Conservation (phyloP, 768 basidiomycete genomes). For the Lentinus brumalis region DNA sequence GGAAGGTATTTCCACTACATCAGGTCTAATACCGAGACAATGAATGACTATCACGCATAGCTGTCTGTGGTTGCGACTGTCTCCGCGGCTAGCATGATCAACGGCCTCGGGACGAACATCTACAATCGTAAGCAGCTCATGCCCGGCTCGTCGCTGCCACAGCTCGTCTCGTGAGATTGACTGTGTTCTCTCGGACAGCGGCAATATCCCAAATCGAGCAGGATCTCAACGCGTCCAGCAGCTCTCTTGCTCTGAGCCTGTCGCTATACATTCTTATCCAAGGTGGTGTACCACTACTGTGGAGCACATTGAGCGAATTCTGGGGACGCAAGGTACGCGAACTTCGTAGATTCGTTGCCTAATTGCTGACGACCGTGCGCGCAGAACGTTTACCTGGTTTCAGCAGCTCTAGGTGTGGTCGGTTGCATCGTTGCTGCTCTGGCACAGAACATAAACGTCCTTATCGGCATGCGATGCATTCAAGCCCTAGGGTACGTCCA, state of each 20-base stretch:
- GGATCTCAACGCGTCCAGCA: slow-evolving; percentile 60
- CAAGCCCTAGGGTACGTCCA: slow-evolving; percentile 61
- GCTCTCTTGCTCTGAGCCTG: slow-evolving; percentile 67
- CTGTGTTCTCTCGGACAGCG: slow-evolving; percentile 40
- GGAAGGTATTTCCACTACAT: slow-evolving; percentile 23
- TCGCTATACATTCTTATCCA: slow-evolving; percentile 76
- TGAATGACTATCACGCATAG: neutral
- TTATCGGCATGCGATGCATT: slow-evolving; percentile 71
- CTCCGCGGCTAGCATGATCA: slow-evolving; percentile 55
- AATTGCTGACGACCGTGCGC: neutral
- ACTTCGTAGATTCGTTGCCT: neutral
- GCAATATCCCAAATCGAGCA: slow-evolving; percentile 60
- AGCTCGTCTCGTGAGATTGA: neutral
- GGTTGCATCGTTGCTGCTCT: slow-evolving; percentile 60
- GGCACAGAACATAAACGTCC: slow-evolving; percentile 51
- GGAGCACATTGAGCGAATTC: slow-evolving; percentile 73
- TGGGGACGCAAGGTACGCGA: slow-evolving; percentile 64
- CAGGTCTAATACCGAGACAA: neutral
- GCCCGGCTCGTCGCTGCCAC: neutral
- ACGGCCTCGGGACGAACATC: slow-evolving; percentile 58
- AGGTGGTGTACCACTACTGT: slow-evolving; percentile 65
- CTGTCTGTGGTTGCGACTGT: slow-evolving; percentile 48
- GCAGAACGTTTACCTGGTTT: slow-evolving; percentile 56
- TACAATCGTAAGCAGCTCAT: slow-evolving; percentile 54
- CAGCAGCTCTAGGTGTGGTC: slow-evolving; percentile 52